Conservation (phyloP, 192 early-diverging fungal species). For the Coemansia furcata region DNA sequence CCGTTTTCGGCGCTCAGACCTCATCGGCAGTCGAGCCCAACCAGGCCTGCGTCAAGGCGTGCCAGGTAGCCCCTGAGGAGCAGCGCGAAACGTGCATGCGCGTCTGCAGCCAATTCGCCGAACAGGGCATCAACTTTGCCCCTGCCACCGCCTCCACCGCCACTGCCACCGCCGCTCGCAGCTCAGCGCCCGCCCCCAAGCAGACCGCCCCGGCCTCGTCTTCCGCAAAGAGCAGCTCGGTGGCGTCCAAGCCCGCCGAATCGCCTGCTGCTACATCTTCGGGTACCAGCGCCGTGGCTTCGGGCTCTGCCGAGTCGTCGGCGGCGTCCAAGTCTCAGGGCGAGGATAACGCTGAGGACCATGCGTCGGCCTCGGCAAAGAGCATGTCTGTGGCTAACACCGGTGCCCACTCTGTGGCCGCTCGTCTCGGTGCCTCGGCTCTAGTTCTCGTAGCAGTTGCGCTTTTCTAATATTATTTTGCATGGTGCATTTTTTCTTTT, state of each 20-base stretch:
- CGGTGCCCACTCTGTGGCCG: not conserved
- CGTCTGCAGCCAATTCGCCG: conserved; percentile 33
- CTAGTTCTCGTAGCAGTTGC: not conserved
- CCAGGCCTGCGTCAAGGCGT: conserved; percentile 25
- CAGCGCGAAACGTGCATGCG: conserved; percentile 34
- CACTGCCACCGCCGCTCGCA: conserved; percentile 1
- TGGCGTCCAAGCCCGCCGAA: not conserved
- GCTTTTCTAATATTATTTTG: not conserved
- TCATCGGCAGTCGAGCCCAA: not conserved
- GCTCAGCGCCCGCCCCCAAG: not conserved
- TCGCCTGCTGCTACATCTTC: not conserved
- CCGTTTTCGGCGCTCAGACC: conserved; percentile 2
- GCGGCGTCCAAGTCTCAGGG: conserved; percentile 2
- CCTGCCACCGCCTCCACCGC: conserved; percentile 7
- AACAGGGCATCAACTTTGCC: conserved; percentile 18
- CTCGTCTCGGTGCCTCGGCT: conserved; percentile 1
- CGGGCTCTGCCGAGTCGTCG: not conserved
- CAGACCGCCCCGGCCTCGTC: not conserved
- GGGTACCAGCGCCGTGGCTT: not conserved
- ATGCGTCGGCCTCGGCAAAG: not conserved
- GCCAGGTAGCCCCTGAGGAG: conserved; percentile 19
- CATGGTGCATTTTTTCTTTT: not conserved
- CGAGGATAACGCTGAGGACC: conserved; percentile 22
- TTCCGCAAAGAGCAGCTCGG: conserved; percentile 1
- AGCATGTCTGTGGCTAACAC: conserved; percentile 1